Evolutionary conservation across 2,329 filamentous ascomycete species (phyloP).

Genomic region (Pezicula rhizophila): DNA sequence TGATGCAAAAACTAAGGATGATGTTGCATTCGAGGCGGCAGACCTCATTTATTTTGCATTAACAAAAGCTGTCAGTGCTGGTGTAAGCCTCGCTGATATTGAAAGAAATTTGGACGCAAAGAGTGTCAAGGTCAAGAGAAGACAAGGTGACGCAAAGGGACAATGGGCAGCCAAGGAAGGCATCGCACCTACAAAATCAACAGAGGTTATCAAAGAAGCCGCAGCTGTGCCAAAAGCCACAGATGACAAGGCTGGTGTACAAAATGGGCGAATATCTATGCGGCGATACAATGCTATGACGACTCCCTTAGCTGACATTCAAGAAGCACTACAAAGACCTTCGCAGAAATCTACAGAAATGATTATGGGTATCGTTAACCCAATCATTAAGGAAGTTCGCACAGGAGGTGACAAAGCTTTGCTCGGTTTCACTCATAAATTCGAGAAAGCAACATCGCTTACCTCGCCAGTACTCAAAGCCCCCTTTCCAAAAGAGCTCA

Average conservation of each 20-base stretch:
- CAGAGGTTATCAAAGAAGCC: conserved; percentile 39
- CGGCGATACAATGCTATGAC: conserved; percentile 66
- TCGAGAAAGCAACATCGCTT: conserved; percentile 89
- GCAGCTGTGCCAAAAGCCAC: conserved; percentile 43
- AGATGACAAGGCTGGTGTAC: conserved; percentile 42
- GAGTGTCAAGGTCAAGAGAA: conserved; percentile 88
- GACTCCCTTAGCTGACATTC: conserved; percentile 58
- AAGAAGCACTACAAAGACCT: conserved; percentile 74
- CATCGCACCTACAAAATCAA: conserved; percentile 36
- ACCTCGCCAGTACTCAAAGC: conserved; percentile 84
- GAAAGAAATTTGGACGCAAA: conserved; percentile 91
- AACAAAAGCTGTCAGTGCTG: conserved; percentile 79
- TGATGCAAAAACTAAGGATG: conserved; percentile 72
- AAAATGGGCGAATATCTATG: conserved; percentile 69
- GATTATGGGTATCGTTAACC: conserved; percentile 83
- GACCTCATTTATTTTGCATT: conserved; percentile 95
- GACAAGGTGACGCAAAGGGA: conserved; percentile 89
- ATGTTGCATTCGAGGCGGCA: conserved; percentile 89
- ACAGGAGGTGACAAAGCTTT: conserved; percentile 80
- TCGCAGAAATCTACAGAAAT: conserved; percentile 93
- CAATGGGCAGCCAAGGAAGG: conserved; percentile 84
- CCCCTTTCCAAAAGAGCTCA: conserved; percentile 78
- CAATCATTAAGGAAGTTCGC: conserved; percentile 85
- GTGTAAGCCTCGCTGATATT: conserved; percentile 81
- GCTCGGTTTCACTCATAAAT: conserved; percentile 92